These are phyloP conservation scores for Suhomyces coccinellae DNA, from an alignment of 1,139 yeast species.

Conservation along the genomic window DNA sequence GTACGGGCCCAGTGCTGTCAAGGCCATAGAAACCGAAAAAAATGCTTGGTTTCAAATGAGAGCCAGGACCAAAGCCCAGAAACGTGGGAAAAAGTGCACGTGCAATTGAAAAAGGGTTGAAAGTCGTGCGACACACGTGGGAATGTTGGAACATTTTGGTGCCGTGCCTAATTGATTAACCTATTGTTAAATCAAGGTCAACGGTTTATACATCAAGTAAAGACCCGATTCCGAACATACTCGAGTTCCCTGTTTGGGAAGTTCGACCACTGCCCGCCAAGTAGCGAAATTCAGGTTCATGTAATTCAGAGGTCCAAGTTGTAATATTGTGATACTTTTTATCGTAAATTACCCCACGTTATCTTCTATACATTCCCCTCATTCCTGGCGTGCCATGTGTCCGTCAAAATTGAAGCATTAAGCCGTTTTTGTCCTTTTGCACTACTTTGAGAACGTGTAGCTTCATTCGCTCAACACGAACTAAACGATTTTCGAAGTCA, in stretches of 20 bases:
- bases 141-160: not conserved
- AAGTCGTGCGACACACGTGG: slow-evolving; percentile 8
- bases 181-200: too few species aligned
- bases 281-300: too few species aligned
- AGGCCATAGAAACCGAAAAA: not conserved
- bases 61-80: not conserved
- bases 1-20: not conserved
- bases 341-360: not conserved
- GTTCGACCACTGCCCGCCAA: too few species aligned
- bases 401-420: not conserved
- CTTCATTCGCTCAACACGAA: too few species aligned
- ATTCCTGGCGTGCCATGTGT: not conserved
- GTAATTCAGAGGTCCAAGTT: not conserved
- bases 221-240: too few species aligned
- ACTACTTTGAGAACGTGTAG: too few species aligned
- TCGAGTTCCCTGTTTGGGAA: too few species aligned
- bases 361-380: not conserved
- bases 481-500: too few species aligned
- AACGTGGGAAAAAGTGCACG: slow-evolving; percentile 7
- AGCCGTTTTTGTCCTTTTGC: too few species aligned
- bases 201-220: too few species aligned
- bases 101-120: not conserved
- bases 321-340: not conserved
- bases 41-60: not conserved
- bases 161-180: slow-evolving; percentile 1